phyloP scores from a whole-genome alignment of 306 rosid species.

The Vachellia pachyceras region DNA sequence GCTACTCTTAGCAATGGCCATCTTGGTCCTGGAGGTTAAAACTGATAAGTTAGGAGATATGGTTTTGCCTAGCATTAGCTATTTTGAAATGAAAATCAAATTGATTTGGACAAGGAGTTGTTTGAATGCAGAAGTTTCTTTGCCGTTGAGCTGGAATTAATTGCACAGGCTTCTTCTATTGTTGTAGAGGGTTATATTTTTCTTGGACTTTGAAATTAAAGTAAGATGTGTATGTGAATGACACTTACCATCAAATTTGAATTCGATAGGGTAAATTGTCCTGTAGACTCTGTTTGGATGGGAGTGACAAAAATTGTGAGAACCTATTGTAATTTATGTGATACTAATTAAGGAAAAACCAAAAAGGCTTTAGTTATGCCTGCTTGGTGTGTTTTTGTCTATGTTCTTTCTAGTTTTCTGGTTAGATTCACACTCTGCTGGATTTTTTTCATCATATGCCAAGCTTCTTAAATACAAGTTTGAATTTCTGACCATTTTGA shows the following conservation, averaged over 20 bases:
- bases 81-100: not conserved
- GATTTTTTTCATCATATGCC: not conserved
- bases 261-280: not conserved
- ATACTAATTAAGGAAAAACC: not conserved
- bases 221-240: not conserved
- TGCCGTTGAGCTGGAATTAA: not conserved
- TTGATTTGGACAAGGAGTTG: slow-evolving; percentile 3
- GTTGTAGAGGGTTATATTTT: slow-evolving; percentile 2
- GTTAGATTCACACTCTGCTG: not conserved
- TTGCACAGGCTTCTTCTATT: not conserved
- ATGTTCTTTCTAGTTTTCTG: not conserved
- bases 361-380: not conserved
- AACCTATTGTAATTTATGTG: not conserved
- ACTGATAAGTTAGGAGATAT: not conserved
- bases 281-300: not conserved
- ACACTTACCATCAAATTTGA: not conserved
- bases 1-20: not conserved
- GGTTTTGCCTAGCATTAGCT: not conserved
- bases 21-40: slow-evolving; percentile 2
- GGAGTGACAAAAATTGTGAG: not conserved
- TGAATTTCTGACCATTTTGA: too few species aligned
- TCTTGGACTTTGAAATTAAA: not conserved
- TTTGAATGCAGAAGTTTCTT: not conserved
- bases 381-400: not conserved
- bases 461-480: too few species aligned